Conservation (phyloP, 306 rosid genomes). For the Cucumis melo region DNA sequence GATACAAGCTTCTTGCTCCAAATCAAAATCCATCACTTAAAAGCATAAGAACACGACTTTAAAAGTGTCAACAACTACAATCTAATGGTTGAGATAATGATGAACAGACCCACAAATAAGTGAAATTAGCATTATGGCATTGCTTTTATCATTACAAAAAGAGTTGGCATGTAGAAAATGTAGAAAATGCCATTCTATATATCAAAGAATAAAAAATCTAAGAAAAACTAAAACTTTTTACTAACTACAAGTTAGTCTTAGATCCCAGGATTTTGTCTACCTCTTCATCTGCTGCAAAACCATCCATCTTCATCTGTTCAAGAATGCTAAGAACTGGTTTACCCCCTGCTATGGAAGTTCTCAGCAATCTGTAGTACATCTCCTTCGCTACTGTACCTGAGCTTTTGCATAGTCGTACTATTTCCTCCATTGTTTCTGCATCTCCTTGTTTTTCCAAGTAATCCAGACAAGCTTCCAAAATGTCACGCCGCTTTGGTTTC, state of each 20-base stretch:
- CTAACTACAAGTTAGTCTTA: conserved; percentile 4
- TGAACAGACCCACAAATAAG: neutral
- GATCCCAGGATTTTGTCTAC: neutral
- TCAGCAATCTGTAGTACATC: conserved; percentile 13
- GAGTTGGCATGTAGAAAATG: too few species aligned
- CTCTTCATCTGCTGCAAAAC: conserved; percentile 11
- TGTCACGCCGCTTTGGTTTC: conserved; percentile 3
- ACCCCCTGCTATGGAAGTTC: conserved; percentile 11
- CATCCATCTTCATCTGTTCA: conserved; percentile 5
- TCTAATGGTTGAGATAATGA: neutral
- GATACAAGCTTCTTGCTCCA: neutral
- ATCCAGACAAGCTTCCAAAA: conserved; percentile 18
- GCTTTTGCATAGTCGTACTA: conserved; percentile 1
- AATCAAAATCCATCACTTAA: neutral
- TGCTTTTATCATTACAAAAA: neutral
- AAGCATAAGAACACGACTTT: too few species aligned
- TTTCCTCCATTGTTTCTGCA: conserved; percentile 17
- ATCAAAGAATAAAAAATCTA: neutral
- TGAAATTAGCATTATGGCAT: neutral
- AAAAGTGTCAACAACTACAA: neutral
- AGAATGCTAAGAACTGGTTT: conserved; percentile 11
- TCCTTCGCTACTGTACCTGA: conserved; percentile 9
- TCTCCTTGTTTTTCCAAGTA: conserved; percentile 21
- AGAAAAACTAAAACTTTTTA: neutral
- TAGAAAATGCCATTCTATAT: neutral